Conservation (phyloP, 176 grass and related monocot species). For the Zoysia japonica region DNA sequence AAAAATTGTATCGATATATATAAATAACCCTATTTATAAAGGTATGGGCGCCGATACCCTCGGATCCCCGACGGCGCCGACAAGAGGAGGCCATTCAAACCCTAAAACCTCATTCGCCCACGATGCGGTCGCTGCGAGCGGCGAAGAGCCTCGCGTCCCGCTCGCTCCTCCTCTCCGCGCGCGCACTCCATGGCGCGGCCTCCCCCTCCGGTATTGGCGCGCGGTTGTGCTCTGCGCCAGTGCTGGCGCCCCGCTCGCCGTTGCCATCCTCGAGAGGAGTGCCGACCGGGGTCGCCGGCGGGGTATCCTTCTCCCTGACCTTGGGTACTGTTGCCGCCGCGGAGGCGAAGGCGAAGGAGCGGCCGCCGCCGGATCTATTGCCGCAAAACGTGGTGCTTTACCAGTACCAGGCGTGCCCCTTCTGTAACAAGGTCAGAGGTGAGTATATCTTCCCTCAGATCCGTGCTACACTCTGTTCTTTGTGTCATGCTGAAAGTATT, state of each 20-base stretch:
- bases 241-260: constrained; percentile 16
- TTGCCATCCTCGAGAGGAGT: constrained; percentile 21
- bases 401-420: constrained; percentile 95
- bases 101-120: not conserved
- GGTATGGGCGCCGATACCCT: not conserved
- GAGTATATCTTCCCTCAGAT: not conserved
- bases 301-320: constrained; percentile 75
- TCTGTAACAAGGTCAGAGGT: constrained; percentile 99
- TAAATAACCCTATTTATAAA: no score
- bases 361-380: constrained; percentile 49
- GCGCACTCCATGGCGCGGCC: constrained; percentile 25
- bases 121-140: constrained; percentile 54
- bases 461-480: not conserved
- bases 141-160: constrained; percentile 50
- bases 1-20: no score
- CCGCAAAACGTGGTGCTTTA: constrained; percentile 83
- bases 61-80: no score
- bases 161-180: constrained; percentile 45
- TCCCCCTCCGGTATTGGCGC: not conserved
- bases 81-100: not conserved
- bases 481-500: not conserved
- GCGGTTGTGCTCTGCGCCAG: constrained; percentile 13
- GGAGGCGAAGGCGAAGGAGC: constrained; percentile 77
- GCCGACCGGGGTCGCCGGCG: constrained; percentile 62
- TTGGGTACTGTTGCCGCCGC: constrained; percentile 57